phyloP scores from a whole-genome alignment of 2,329 filamentous ascomycete species.

The Neoscytalidium dimidiatum region DNA sequence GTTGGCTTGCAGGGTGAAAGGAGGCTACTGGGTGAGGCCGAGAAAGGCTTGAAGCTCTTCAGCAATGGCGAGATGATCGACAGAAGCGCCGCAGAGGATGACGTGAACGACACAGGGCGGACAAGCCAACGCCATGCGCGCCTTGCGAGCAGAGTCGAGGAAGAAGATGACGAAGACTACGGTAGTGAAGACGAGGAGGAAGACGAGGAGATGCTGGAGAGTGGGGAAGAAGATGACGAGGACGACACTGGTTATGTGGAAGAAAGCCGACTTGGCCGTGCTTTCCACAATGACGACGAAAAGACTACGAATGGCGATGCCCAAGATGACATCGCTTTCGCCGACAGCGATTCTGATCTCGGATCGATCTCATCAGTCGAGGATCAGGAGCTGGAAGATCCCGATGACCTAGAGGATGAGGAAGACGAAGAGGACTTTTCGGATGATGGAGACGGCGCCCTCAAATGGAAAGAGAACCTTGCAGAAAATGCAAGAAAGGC shows the following conservation, averaged over 20 bases:
- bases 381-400: conserved; percentile 56
- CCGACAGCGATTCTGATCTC: conserved; percentile 94
- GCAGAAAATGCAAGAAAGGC: conserved; percentile 70
- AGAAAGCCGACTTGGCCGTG: conserved; percentile 47
- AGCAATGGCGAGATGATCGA: conserved; percentile 71
- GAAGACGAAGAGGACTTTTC: conserved; percentile 54
- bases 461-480: conserved; percentile 89
- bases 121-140: conserved; percentile 56
- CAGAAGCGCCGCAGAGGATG: conserved; percentile 52
- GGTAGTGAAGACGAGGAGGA: conserved; percentile 54
- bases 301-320: conserved; percentile 33
- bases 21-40: conserved; percentile 77
- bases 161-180: conserved; percentile 52
- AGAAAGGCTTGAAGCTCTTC: conserved; percentile 84
- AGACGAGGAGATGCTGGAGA: conserved; percentile 48
- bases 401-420: conserved; percentile 50
- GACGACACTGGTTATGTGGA: conserved; percentile 53
- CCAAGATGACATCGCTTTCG: conserved; percentile 77
- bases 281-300: conserved; percentile 58
- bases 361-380: conserved; percentile 76
- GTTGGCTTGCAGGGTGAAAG: conserved; percentile 84
- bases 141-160: conserved; percentile 49
- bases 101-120: conserved; percentile 60
- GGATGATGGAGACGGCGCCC: conserved; percentile 70
- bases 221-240: conserved; percentile 51